Evolutionary conservation across 2,329 filamentous ascomycete genomes (phyloP).

Genomic region (Calycina marina): DNA sequence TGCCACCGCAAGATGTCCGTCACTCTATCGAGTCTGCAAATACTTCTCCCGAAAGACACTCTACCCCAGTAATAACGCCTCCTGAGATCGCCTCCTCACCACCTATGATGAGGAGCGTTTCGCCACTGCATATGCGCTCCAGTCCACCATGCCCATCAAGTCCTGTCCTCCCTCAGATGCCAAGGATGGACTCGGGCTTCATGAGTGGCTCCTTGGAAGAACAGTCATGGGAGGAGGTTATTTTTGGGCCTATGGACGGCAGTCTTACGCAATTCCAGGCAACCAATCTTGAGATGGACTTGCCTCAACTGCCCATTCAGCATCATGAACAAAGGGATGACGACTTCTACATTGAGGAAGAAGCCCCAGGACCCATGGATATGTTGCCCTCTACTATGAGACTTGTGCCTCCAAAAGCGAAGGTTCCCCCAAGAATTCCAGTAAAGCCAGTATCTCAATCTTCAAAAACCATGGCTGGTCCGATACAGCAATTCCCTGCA

Average conservation of each 20-base stretch:
- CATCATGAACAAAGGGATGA: conserved; percentile 11
- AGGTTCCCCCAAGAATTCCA: conserved; percentile 23
- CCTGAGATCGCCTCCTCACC: conserved; percentile 82
- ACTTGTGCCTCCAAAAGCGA: conserved; percentile 11
- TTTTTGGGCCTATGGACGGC: too few relatives aligned
- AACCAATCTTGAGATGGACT: conserved; percentile 25
- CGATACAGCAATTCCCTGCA: too few relatives aligned
- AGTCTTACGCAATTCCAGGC: conserved; percentile 20
- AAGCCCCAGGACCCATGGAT: conserved; percentile 27
- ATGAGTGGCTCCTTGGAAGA: conserved; percentile 55
- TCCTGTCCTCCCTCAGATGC: conserved; percentile 42
- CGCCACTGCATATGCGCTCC: conserved; percentile 51
- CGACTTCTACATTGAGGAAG: conserved; percentile 23
- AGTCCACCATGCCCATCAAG: conserved; percentile 63
- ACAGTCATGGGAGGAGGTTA: conserved; percentile 49
- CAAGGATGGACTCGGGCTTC: conserved; percentile 59
- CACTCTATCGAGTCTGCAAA: conserved; percentile 29
- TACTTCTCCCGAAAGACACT: conserved; percentile 32
- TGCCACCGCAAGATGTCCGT: conserved; percentile 21
- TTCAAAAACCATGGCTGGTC: too few relatives aligned
- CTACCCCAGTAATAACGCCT: conserved; percentile 50
- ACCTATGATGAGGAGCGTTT: conserved; percentile 54
- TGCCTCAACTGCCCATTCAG: conserved; percentile 16
- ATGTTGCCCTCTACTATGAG: conserved; percentile 25
- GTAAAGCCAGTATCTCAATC: conserved; percentile 18